Evolutionary conservation across 305 asterid species (phyloP).

Genomic region (Caryopteris hybrid): DNA sequence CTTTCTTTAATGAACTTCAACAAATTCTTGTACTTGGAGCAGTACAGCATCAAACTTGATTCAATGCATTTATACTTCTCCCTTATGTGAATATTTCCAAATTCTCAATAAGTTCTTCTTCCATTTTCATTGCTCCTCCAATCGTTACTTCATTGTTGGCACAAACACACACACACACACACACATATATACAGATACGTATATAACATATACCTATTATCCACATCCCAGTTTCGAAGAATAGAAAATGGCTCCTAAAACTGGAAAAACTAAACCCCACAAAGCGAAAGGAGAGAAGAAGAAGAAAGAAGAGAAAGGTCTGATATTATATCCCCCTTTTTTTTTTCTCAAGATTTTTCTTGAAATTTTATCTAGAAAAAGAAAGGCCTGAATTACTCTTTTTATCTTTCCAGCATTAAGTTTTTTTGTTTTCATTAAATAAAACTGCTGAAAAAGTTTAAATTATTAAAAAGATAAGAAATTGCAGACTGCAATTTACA

Average conservation of each 20-base stretch:
- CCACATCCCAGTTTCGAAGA: background rate
- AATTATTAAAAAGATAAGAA: too few species aligned
- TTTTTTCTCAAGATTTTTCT: background rate
- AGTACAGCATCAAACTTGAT: background rate
- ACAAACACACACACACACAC: background rate
- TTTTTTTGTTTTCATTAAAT: too few species aligned
- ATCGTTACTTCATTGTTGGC: too few species aligned
- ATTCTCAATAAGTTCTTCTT: too few species aligned
- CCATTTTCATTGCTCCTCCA: too few species aligned
- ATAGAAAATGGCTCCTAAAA: constrained; percentile 67
- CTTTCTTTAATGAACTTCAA: constrained; percentile 2
- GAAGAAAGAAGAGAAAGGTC: constrained; percentile 93
- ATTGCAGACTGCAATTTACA: too few species aligned
- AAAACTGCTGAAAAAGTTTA: too few species aligned
- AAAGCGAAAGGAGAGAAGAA: constrained; percentile 52
- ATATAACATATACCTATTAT: background rate
- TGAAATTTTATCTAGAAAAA: background rate
- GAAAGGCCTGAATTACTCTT: background rate
- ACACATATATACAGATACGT: too few species aligned
- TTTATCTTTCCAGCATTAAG: background rate
- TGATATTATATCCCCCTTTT: background rate
- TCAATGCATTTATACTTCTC: constrained; percentile 12
- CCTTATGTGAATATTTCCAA: too few species aligned
- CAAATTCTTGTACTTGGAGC: constrained; percentile 8
- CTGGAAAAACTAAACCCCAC: constrained; percentile 62